Percentiles rank a stretch among this genome's conserved stretches.
Conservation (phyloP, 305 asterid genomes). For the Solanum aculeatissimum region DNA sequence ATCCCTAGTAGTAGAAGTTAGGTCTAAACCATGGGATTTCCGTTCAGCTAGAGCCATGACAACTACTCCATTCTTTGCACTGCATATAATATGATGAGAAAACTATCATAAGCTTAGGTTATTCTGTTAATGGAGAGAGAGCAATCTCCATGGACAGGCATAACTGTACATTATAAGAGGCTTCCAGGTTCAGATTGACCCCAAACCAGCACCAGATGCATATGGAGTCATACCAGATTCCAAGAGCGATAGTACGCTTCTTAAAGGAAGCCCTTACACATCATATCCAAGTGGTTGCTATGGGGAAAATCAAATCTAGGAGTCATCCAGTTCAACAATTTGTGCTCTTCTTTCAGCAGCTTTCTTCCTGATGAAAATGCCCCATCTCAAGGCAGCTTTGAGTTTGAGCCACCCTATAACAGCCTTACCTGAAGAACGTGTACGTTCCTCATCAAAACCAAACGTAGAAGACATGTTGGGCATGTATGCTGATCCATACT, state of each 20-base stretch:
- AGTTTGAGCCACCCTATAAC: slow-evolving; percentile 98
- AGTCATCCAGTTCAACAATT: slow-evolving; percentile 70
- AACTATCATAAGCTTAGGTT: background rate
- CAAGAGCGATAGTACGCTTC: background rate
- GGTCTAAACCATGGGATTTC: background rate
- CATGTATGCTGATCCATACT: slow-evolving; percentile 34
- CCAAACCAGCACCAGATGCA: background rate
- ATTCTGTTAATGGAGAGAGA: background rate
- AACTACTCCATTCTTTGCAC: background rate
- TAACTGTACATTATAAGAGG: slow-evolving; percentile 15
- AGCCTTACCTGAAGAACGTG: slow-evolving; percentile 88
- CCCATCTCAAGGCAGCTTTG: slow-evolving; percentile 98
- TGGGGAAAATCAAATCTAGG: slow-evolving; percentile 11
- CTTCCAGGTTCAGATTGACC: background rate
- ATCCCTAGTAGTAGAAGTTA: background rate
- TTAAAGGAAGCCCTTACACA: background rate
- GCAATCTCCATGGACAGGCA: slow-evolving; percentile 5
- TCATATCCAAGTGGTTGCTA: background rate
- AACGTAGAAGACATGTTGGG: slow-evolving; percentile 46
- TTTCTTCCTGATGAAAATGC: slow-evolving; percentile 83
- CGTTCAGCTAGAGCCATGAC: background rate
- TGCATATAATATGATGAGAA: background rate
- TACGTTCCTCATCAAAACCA: slow-evolving; percentile 37
- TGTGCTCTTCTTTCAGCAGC: slow-evolving; percentile 98
- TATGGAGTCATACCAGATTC: background rate